Percentiles rank a stretch among this genome's conserved stretches.
Evolutionary conservation across 768 basidiomycete species (phyloP).

Genomic region (Naganishia kalamii): DNA sequence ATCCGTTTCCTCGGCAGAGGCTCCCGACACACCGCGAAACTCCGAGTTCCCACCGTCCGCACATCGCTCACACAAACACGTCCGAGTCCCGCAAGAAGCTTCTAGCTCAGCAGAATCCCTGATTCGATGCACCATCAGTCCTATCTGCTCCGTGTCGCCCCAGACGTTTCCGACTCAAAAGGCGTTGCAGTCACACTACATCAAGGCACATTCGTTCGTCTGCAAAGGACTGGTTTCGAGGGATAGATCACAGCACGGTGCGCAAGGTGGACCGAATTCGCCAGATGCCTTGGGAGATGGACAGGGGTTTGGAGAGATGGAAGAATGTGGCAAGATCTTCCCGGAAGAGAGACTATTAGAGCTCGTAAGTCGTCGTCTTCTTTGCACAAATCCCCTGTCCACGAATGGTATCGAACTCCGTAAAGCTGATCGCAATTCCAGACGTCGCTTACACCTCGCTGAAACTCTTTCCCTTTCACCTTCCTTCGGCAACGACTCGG

Average conservation of each 20-base stretch:
- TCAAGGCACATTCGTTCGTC: constrained; percentile 2
- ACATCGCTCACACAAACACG: constrained; percentile 5
- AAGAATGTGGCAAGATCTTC: constrained; percentile 69
- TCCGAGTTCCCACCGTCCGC: background rate
- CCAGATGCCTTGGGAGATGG: background rate
- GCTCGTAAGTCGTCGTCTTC: constrained; percentile 56
- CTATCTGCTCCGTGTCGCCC: constrained; percentile 5
- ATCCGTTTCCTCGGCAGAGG: background rate
- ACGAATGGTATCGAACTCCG: no score
- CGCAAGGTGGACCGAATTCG: background rate
- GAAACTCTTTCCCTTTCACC: background rate
- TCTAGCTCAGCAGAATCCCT: background rate
- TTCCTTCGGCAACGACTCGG: background rate
- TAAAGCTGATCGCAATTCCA: background rate
- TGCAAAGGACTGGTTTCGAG: background rate
- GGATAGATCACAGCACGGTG: no score
- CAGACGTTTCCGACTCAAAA: background rate
- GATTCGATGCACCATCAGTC: constrained; percentile 10
- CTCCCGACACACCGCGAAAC: background rate
- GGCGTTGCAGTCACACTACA: constrained; percentile 13
- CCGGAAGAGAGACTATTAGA: constrained; percentile 72
- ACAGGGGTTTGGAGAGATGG: background rate
- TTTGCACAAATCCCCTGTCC: background rate
- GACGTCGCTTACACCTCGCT: background rate
- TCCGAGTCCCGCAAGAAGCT: background rate